Base-by-base conservation (phyloP, 495 filamentous ascomycete species). In the Neurospora pannonica region DNA sequence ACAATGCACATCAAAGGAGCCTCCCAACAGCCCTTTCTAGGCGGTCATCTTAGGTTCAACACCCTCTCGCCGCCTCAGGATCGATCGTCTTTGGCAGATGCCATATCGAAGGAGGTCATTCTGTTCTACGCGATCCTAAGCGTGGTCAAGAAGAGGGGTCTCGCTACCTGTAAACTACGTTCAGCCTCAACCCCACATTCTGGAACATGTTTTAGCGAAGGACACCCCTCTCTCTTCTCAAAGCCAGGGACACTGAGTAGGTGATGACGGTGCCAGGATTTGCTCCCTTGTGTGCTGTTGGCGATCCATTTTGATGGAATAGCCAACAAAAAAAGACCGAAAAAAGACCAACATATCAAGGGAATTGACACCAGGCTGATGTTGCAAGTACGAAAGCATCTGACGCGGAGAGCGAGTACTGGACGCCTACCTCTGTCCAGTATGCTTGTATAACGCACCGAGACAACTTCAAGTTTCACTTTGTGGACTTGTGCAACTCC, bases 131-230 rank as follows among this genome's bases (percentile, higher is more conserved):
- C 46, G 46, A 13, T 54, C 19, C 4, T 24, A 11, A 24, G 10
- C 43, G 8, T 54, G 46, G 4, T 24, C 10, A 21, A 60, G 48
- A 60, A 60, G 48, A 24, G 70, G 46, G 72, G 43, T 69, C 70
- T 8, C 42, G 28, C 39, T n/a, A n/a, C n/a, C n/a, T n/a, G n/a
- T 43, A 46, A 36, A 71, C 74, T 72, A 77, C 71, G 74, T 76
- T 76, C 76, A 77, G 76, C 74, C 76, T 75, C 76, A 74, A 72
- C 72, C 76, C 76, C 76, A 74, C 76, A 75, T 38, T 67, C 31
- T 60, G 46, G 46, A 24, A 21, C 46, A 24, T 48, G 21, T 54
- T 54, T 54, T 54, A 54, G 11, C 48, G 21, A 54, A 48, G 46
- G 42, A 9, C 9, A 19, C 46, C 46, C 54, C 5, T 62, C 54